Evolutionary conservation across 2,329 filamentous ascomycete genomes (phyloP), one percentile per base, ranked within the genome.

Genomic region (Berkeleyomyces rouxiae): DNA sequence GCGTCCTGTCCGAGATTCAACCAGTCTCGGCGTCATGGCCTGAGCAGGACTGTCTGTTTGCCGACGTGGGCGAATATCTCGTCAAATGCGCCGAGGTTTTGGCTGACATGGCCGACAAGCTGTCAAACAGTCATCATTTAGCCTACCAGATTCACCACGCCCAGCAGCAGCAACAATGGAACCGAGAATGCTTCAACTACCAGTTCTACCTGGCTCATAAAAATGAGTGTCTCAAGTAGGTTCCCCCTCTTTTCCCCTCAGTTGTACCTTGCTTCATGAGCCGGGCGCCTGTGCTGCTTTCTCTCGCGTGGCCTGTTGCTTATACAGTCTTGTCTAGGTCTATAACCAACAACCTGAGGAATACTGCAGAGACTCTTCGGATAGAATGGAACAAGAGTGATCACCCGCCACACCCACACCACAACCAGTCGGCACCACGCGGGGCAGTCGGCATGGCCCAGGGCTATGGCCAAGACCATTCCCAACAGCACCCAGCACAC

Each of bases 61-160:
- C 62, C n/a, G 62, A 63, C 33, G 62, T 63, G 13, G 62, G 62
- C 33, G 62, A 63, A 42, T 63, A 63, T n/a, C 40, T 63, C 4
- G 62, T 63, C 58, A 63, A 63, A n/a, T 63, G 62, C 49, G 37
- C 44, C n/a, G 62, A 63, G 58, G 43, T 44, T 3, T 49, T 63
- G 37, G 62, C 62, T 39, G 58, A 63, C 7, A 47, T 61, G 42
- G 62, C 62, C 1, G 62, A 63, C 36, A 60, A 61, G 11, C 40
- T 63, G 49, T 42, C 59, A 4, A 63, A 63, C 51, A 60, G 46
- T 13, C 47, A 59, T 7, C 62, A 63, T 16, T 16, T 63, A 10
- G 37, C 59, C 2, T 63, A 63, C 43, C 62, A 63, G 49, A 10
- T 63, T 11, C 58, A 63, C 49, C 49, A 60, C 7, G 58, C 62